phyloP scores from a whole-genome alignment of 106 monocot species.

The Dendrobium officinale region DNA sequence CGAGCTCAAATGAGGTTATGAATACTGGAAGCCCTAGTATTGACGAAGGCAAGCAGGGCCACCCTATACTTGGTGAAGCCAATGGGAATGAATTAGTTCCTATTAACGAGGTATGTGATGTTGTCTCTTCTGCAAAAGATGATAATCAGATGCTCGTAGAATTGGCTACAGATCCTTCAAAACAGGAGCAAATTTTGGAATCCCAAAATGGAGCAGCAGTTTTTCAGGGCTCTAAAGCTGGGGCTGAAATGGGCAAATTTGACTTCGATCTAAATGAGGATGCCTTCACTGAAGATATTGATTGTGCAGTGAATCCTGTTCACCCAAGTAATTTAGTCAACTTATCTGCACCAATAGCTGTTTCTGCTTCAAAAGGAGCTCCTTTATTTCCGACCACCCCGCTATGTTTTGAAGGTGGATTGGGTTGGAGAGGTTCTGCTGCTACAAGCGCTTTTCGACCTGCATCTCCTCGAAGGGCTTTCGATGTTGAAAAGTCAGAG shows the following conservation, averaged over 20 bases:
- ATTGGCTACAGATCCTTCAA: neutral
- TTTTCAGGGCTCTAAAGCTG: conserved; percentile 9
- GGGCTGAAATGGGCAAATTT: conserved; percentile 11
- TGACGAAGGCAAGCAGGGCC: neutral
- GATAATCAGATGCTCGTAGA: conserved; percentile 15
- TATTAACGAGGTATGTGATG: conserved; percentile 20
- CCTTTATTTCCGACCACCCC: conserved; percentile 32
- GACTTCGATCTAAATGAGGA: conserved; percentile 75
- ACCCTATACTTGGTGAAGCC: conserved; percentile 11
- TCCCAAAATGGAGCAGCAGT: conserved; percentile 4
- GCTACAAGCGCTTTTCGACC: conserved; percentile 86
- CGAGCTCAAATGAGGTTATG: conserved; percentile 14
- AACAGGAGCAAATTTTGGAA: conserved; percentile 9
- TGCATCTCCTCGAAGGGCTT: conserved; percentile 46
- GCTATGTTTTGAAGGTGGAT: conserved; percentile 54
- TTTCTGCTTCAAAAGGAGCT: conserved; percentile 63
- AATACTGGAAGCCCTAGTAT: neutral
- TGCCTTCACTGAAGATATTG: conserved; percentile 31
- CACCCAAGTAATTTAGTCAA: conserved; percentile 14
- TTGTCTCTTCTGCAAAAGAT: conserved; percentile 17
- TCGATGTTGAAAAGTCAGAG: conserved; percentile 31
- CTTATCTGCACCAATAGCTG: conserved; percentile 48
- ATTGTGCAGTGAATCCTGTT: conserved; percentile 9
- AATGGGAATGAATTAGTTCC: conserved; percentile 6
- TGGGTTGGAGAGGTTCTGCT: conserved; percentile 82